Evolutionary conservation across 352 stramenopile genomes (phyloP).

Genomic region (Globisporangium acanthophoron): DNA sequence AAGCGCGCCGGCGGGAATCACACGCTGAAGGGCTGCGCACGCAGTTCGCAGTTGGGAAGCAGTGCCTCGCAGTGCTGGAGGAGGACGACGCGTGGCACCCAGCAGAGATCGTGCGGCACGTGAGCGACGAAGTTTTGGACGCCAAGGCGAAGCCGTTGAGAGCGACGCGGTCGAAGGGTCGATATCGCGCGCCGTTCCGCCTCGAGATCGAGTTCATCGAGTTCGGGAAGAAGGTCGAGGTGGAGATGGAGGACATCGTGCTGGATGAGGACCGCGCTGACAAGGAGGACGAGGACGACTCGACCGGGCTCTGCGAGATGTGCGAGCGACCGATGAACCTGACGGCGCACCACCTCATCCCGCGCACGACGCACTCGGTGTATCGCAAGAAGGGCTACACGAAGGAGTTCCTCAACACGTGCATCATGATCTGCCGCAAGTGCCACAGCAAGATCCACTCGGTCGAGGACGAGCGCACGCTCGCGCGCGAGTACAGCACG

Average conservation of each 20-base stretch:
- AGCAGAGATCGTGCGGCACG: conserved; percentile 43
- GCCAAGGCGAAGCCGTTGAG: not conserved
- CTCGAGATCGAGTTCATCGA: conserved; percentile 75
- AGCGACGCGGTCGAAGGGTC: conserved; percentile 16
- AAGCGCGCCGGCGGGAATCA: conserved; percentile 12
- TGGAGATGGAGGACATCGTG: conserved; percentile 52
- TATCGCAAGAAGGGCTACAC: conserved; percentile 80
- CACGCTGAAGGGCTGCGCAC: conserved; percentile 19
- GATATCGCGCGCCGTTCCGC: conserved; percentile 4
- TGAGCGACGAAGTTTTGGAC: conserved; percentile 6
- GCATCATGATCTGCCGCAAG: conserved; percentile 88
- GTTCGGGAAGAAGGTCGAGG: conserved; percentile 68
- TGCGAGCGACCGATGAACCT: conserved; percentile 90
- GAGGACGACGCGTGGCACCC: conserved; percentile 76
- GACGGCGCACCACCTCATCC: conserved; percentile 92
- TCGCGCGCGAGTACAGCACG: conserved; percentile 89
- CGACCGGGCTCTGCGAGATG: conserved; percentile 69
- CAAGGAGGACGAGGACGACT: conserved; percentile 35
- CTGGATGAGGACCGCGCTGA: conserved; percentile 72
- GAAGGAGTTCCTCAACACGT: conserved; percentile 75
- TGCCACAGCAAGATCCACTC: conserved; percentile 92
- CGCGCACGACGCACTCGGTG: conserved; percentile 70
- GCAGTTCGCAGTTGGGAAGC: conserved; percentile 56
- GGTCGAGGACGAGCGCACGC: conserved; percentile 84
- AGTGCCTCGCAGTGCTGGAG: conserved; percentile 54